Base-by-base conservation (phyloP, 1,284 basidiomycete species). In the Ustilago cynodontis region DNA sequence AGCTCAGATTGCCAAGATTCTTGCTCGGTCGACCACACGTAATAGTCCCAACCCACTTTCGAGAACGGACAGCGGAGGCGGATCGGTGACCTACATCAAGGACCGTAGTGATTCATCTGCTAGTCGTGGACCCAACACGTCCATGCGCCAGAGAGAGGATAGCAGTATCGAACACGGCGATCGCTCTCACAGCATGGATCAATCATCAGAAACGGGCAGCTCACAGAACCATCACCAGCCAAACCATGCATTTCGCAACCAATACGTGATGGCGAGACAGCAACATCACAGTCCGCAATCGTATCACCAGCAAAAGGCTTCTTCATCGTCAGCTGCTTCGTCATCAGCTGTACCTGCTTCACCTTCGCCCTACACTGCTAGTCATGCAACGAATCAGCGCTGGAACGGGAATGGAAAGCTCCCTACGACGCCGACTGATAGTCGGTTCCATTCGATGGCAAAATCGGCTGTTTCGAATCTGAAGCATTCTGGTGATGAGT, bases 1-100 rank as follows among this genome's bases (percentile, higher is more conserved):
- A 10, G 74, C 76, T 16, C 77, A 81, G 39, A 79, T 82, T 22
- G 80, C 80, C 16, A 78, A 82, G 69, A 82, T 82, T 37, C 53
- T 82, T 1, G 75, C 78, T 1, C 45, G 80, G 5, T 82, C 80
- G 1, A 68, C 72, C 18, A 63, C 62, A 14, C 57, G 71, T 11
- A 57, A 67, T 11, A 64, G 65, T 26, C 31, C 65, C 2, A 53
- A 47, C 13, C n/a, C 29, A 8, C 37, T 70, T 13, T 22, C 28
- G 37, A 39, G 68, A 14, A 58, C 53, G 6, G 51, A 61, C 49
- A 60, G 53, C 41, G 56, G 52, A 18, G 47, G 41, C 14, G 52
- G 47, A 2, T 24, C 35, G 3, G 50, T 59, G 9, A 33, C 28
- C 8, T 20, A 53, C 16, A 65, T 65, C 5, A 63, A 71, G 20